phyloP scores from a whole-genome alignment of 2,329 filamentous ascomycete species.

The Knoxdaviesia capensis region DNA sequence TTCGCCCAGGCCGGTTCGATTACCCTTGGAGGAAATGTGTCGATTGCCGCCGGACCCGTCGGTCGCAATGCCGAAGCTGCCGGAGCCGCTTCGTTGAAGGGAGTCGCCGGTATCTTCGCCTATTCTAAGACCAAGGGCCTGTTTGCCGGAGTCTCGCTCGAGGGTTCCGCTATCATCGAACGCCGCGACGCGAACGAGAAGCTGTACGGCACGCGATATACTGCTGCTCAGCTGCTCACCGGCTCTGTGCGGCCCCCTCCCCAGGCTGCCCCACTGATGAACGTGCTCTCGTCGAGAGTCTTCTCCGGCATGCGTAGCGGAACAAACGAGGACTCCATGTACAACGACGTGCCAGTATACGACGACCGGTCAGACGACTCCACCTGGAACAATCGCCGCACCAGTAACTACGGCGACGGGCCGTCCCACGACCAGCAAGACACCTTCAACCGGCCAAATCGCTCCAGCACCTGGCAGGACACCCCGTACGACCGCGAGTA shows the following conservation, averaged over 20 bases:
- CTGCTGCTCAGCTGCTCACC: constrained; percentile 61
- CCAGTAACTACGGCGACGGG: constrained; percentile 18
- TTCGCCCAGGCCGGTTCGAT: constrained; percentile 85
- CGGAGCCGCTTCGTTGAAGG: constrained; percentile 74
- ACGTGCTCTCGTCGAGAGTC: constrained; percentile 62
- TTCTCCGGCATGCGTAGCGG: constrained; percentile 47
- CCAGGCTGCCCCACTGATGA: constrained; percentile 67
- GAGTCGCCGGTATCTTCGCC: constrained; percentile 81
- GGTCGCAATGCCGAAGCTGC: constrained; percentile 92
- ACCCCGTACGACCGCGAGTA: constrained; percentile 41
- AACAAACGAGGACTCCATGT: constrained; percentile 44
- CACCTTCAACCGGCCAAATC: constrained; percentile 34
- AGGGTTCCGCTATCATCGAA: constrained; percentile 85
- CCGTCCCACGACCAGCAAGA: constrained; percentile 8
- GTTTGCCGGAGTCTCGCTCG: constrained; percentile 86
- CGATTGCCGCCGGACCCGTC: constrained; percentile 80
- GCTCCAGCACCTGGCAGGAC: constrained; percentile 56
- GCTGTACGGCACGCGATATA: constrained; percentile 68
- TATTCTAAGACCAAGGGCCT: constrained; percentile 97
- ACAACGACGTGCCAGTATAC: constrained; percentile 87
- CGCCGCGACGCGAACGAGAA: constrained; percentile 93
- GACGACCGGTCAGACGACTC: constrained; percentile 66
- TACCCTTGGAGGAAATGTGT: constrained; percentile 90
- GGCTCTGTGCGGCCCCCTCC: constrained; percentile 62
- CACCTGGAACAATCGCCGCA: constrained; percentile 55